A percentile compares a stretch with the other conserved stretches of the same genome.
These are phyloP conservation scores for Candida hispaniensis DNA, from an alignment of 805 yeast genomes.

Conservation along the genomic window DNA sequence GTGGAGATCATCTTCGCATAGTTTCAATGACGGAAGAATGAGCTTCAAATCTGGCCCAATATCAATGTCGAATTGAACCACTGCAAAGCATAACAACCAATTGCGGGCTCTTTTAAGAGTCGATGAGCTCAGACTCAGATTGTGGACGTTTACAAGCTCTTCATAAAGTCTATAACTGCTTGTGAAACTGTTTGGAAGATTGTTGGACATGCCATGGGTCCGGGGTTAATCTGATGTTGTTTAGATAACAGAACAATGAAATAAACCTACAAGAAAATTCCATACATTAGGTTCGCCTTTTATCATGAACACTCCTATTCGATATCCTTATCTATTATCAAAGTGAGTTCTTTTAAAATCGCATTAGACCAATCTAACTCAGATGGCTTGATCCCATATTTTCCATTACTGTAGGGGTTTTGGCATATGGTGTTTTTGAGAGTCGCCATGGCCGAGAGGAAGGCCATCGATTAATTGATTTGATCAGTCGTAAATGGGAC, in stretches of 20 bases:
- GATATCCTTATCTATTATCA: slow-evolving; percentile 14
- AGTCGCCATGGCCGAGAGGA: slow-evolving; percentile 16
- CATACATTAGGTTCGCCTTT: too few relatives aligned
- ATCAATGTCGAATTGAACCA: slow-evolving; percentile 24
- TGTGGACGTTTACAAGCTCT: too few relatives aligned
- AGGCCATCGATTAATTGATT: slow-evolving; percentile 16
- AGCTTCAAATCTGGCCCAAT: slow-evolving; percentile 25
- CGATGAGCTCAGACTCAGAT: too few relatives aligned
- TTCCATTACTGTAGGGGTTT: slow-evolving; percentile 16
- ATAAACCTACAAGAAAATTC: too few relatives aligned
- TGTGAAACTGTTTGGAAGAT: too few relatives aligned
- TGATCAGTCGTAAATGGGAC: slow-evolving; percentile 15
- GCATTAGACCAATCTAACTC: slow-evolving; percentile 2
- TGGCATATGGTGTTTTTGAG: slow-evolving; percentile 16
- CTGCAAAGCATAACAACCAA: slow-evolving; percentile 21
- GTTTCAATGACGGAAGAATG: slow-evolving; percentile 23
- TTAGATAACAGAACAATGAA: too few relatives aligned
- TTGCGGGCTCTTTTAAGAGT: too few relatives aligned
- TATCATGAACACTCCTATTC: too few relatives aligned
- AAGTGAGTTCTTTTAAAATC: slow-evolving; percentile 13
- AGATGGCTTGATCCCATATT: slow-evolving; percentile 17
- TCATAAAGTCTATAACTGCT: too few relatives aligned
- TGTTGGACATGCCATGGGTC: too few relatives aligned
- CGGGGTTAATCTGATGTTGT: too few relatives aligned
- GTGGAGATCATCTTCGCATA: slow-evolving; percentile 23